Evolutionary conservation across 2,329 filamentous ascomycete genomes (phyloP), one percentile per base, ranked within the genome.

Genomic region (Colletotrichum tropicale): DNA sequence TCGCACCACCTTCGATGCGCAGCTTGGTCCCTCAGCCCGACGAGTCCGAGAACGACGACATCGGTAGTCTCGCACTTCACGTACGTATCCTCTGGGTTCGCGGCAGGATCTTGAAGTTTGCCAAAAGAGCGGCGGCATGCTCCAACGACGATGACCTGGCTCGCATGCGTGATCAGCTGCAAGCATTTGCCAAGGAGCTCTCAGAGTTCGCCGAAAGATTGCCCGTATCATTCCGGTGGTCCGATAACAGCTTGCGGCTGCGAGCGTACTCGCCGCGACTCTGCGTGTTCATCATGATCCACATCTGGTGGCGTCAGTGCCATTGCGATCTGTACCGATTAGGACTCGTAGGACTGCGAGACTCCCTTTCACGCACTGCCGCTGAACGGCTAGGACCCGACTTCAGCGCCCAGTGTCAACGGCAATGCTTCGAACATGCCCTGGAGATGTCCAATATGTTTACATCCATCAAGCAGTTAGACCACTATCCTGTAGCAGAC

Each of bases 261-360:
- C 87, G 90, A 8, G 88, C 89, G 4, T 91, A 91, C 78, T 91
- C 90, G 1, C 88, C 89, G 3, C 85, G 90, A 5, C 85, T 92
- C 7, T 90, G 89, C 75, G 89, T 90, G 56, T 91, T 90, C 74
- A 84, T 91, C 78, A 91, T 91, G 89, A 91, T 91, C 12, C 90
- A 91, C 77, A 85, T 91, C 10, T 90, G 88, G 89, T 91, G 89
- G 89, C 85, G 89, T 32, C 90, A 91, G 76, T 91, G 90, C 73
- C 87, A 91, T 78, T 89, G 89, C 77, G 90, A 91, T 78, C 83
- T 91, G 4, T 91, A 90, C 77, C 88, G 90, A 2, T 84, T 91
- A 8, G 89, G 87, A 4, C 83, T 91, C 9, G 84, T 85, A 0
- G 89, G 89, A 1, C 84, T 91, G 38, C 87, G 88, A 24, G 89